A percentile compares a stretch with the other conserved stretches of the same genome.
Evolutionary conservation across 148 eudicot genomes (phyloP).

Genomic region (Amaranthus palmeri): DNA sequence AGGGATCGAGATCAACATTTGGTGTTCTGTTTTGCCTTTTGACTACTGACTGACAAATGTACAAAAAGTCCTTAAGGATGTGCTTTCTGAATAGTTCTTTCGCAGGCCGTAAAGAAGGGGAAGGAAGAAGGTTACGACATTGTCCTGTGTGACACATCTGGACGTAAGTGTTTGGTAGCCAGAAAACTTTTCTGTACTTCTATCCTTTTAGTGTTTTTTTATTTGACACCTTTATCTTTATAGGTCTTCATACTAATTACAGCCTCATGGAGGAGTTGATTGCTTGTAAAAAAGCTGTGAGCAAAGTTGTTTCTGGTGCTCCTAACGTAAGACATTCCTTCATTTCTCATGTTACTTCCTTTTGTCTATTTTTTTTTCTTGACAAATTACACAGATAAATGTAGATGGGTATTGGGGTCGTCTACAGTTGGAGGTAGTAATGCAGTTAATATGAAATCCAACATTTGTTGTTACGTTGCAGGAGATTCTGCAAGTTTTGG

Average conservation of each 20-base stretch:
- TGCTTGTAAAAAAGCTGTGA: conserved; percentile 74
- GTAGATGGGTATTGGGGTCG: too few relatives aligned
- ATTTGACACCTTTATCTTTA: conserved; percentile 11
- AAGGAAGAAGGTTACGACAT: conserved; percentile 76
- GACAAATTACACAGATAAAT: too few relatives aligned
- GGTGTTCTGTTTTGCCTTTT: conserved; percentile 5
- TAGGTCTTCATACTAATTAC: conserved; percentile 97
- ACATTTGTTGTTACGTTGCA: conserved; percentile 20
- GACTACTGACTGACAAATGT: conserved; percentile 24
- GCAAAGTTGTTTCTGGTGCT: conserved; percentile 78
- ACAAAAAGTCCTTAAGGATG: conserved; percentile 51
- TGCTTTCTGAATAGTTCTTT: conserved; percentile 82
- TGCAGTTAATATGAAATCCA: not conserved
- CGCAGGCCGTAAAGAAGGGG: conserved; percentile 94
- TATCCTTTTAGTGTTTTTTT: conserved; percentile 10
- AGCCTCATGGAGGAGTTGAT: conserved; percentile 94
- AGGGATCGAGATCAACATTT: conserved; percentile 15
- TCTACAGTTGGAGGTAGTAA: not conserved
- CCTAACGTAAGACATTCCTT: conserved; percentile 64
- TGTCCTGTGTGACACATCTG: conserved; percentile 95
- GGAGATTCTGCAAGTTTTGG: conserved; percentile 94
- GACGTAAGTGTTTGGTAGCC: conserved; percentile 60
- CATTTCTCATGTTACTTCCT: not conserved
- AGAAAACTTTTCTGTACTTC: conserved; percentile 4
- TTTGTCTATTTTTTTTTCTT: too few relatives aligned